Conservation (phyloP, 2,329 filamentous ascomycete genomes). For the Xylariaceae sp. region DNA sequence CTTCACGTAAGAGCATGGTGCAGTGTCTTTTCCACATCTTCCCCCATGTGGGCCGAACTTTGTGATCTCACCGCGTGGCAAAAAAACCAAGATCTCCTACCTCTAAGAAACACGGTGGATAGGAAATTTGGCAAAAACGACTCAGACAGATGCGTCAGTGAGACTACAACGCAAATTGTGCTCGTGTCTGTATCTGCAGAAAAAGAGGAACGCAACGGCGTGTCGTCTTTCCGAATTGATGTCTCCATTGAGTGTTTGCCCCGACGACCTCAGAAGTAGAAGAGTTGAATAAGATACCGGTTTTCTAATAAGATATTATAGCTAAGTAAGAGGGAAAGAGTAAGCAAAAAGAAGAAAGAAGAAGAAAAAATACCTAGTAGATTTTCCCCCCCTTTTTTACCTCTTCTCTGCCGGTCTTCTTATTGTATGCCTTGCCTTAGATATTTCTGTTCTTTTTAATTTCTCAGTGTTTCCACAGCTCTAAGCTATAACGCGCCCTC, state of each 20-base stretch:
- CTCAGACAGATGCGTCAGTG: constrained; percentile 7
- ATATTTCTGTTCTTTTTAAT: no score
- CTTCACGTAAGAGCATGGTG: constrained; percentile 13
- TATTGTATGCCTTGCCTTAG: no score
- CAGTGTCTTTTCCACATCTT: constrained; percentile 3
- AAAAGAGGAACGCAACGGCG: no score
- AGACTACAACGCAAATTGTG: constrained; percentile 10
- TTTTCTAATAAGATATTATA: no score
- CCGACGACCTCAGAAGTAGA: neutral
- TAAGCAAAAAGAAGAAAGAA: no score
- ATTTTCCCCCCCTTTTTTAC: no score
- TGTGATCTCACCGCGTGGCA: constrained; percentile 7
- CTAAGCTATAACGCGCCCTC: no score
- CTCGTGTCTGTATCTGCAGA: constrained; percentile 4
- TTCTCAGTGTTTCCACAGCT: no score
- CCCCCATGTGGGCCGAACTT: constrained; percentile 10
- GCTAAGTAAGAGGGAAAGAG: no score
- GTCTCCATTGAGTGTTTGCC: constrained; percentile 11
- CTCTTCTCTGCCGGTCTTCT: no score
- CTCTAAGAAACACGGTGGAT: constrained; percentile 12
- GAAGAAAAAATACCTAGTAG: no score
- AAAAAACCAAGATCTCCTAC: constrained; percentile 7
- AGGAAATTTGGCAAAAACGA: constrained; percentile 12
- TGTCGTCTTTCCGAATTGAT: constrained; percentile 3
- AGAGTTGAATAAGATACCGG: no score